Base-by-base conservation (phyloP, 2,329 filamentous ascomycete genomes). In the Shiraia sp. region DNA sequence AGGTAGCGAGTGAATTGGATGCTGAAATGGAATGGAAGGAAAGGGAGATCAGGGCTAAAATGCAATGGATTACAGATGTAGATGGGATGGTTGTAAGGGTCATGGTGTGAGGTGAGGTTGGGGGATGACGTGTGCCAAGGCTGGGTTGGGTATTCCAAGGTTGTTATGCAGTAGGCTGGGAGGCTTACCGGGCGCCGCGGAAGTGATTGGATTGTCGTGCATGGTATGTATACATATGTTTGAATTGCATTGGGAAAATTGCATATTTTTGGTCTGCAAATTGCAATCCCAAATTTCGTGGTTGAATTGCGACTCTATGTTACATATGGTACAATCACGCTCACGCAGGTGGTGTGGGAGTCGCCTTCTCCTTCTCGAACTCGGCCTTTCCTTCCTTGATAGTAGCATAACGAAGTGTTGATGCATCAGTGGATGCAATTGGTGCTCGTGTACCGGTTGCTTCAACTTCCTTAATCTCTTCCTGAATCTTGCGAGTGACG, bases 381-480 rank as follows among this genome's bases (percentile, higher is more conserved):
- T 53, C 53, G 2, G 59, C 53, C 42, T 66, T 65, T 19, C 62
- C 62, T 16, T 55, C 50, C 24, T 51, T 55, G 4, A 66, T 40
- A 3, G 58, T 61, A 10, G 61, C 58, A 43, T 63, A 59, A 14
- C 48, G 47, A 3, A 66, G 36, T 4, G 52, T 50, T 14, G 45
- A 53, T 10, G 48, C 28, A 27, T 56, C 29, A 16, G 49, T 41
- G 41, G 42, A 25, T 41, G 40, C 22, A 51, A 54, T 48, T 2
- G 55, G 54, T 25, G 55, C 42, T 23, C 34, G 49, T 6, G 52
- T 49, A 9, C 54, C 55, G 13, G 48, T 35, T 6, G 27, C 41
- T 25, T 33, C 55, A 28, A 68, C 63, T 10, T 64, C 57, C 44
- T 63, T 66, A 47, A 68, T 63, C 31, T 68, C 65, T n/a, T 65